Evolutionary conservation across 225 moss, liverwort and hornwort genomes (phyloP).

Genomic region (Pseudisothecium myosuroides): DNA sequence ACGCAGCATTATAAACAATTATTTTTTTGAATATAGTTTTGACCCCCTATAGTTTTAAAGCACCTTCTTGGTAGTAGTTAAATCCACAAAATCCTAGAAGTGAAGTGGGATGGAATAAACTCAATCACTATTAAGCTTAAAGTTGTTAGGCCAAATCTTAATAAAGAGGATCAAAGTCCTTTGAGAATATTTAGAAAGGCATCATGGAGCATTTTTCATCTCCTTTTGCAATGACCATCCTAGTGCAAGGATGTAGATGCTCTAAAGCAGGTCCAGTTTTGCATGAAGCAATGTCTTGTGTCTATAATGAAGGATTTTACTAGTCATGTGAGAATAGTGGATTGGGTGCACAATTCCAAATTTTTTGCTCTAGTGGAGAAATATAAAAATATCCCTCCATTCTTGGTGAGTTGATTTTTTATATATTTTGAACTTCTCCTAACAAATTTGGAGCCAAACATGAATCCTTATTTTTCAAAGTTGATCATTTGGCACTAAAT

Average conservation of each 20-base stretch:
- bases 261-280: background rate
- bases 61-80: too few relatives aligned
- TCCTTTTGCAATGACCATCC: background rate
- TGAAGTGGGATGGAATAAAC: too few relatives aligned
- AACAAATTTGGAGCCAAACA: background rate
- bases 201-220: background rate
- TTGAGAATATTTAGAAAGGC: background rate
- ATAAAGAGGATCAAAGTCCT: background rate
- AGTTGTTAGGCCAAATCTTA: too few relatives aligned
- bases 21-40: too few relatives aligned
- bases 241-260: background rate
- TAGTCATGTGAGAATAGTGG: background rate
- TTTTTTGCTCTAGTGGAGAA: too few relatives aligned
- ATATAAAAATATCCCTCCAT: background rate
- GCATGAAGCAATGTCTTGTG: background rate
- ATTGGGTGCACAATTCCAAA: background rate
- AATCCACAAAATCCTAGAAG: too few relatives aligned
- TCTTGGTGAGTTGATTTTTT: background rate
- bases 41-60: too few relatives aligned
- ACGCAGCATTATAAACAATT: too few relatives aligned
- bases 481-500: background rate
- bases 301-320: background rate
- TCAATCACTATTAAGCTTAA: too few relatives aligned
- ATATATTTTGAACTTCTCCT: accelerated
- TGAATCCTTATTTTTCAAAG: background rate